These are phyloP conservation scores for Colletotrichum filicis DNA, from an alignment of 2,329 filamentous ascomycete genomes.

Conservation along the genomic window DNA sequence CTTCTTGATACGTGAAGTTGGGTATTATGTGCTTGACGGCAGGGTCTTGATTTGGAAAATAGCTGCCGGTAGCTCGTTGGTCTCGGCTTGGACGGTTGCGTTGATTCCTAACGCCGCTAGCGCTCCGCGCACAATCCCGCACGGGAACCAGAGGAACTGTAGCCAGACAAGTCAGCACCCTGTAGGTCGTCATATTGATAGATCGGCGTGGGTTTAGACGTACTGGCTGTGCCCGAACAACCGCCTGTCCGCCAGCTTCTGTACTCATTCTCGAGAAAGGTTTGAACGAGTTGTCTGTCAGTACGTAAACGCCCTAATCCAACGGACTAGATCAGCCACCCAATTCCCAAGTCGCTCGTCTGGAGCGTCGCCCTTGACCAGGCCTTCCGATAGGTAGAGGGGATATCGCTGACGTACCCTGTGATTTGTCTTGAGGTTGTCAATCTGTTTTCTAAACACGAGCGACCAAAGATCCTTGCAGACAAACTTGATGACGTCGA, in stretches of 20 bases:
- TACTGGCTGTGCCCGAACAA: slow-evolving; percentile 83
- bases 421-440: slow-evolving; percentile 99
- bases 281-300: slow-evolving; percentile 92
- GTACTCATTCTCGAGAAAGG: slow-evolving; percentile 92
- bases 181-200: too few species aligned
- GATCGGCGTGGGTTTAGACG: slow-evolving; percentile 43
- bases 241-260: slow-evolving; percentile 77
- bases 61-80: slow-evolving; percentile 84
- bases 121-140: slow-evolving; percentile 91
- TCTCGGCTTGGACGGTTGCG: slow-evolving; percentile 92
- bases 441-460: slow-evolving; percentile 95
- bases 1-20: not conserved
- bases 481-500: slow-evolving; percentile 97
- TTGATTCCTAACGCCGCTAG: slow-evolving; percentile 91
- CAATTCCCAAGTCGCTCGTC: not conserved
- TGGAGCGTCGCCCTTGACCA: not conserved
- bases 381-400: not conserved
- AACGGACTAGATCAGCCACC: not conserved
- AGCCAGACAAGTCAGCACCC: not conserved
- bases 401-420: slow-evolving; percentile 62
- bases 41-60: slow-evolving; percentile 96
- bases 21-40: slow-evolving; percentile 68
- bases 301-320: slow-evolving; percentile 86
- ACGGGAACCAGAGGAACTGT: slow-evolving; percentile 95
- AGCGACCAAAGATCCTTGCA: slow-evolving; percentile 98